Base-by-base conservation (phyloP, 2,329 filamentous ascomycete genomes). In the Aspergillus neotritici region DNA sequence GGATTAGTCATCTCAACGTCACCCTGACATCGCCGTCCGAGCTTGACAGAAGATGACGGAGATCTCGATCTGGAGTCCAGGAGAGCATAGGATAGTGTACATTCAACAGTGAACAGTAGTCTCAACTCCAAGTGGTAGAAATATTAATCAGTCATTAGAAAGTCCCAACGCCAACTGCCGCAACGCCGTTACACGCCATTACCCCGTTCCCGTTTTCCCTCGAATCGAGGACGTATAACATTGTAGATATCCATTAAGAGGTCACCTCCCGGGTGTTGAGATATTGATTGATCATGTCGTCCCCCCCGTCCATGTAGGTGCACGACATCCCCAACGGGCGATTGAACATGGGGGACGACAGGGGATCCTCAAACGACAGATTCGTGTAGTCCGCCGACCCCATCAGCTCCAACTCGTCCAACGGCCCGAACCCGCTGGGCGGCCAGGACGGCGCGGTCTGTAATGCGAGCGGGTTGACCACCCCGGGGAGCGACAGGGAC, bases 261-360 rank as follows among this genome's bases (percentile, higher is more conserved):
- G 21, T 25, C 21, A 25, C 21, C 5, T 25, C 21, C 21, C 21
- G 21, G 7, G 21, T 6, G 21, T 68, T 67, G 17, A 68, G 49
- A 41, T 65, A 67, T 44, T 66, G 63, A 37, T 63, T 66, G 43
- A 68, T 65, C 39, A 68, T 65, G 14, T 68, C 65, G 33, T 41
- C 56, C 39, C 59, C 61, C 16, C 57, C 52, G 31, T 64, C 61
- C 36, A 63, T 47, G 44, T 55, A 58, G 31, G 57, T 51, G 46
- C 64, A 67, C 5, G 57, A 63, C 50, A 67, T 56, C 4, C 63
- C 54, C 29, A 65, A 53, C 32, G 57, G 59, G 5, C 63, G 60
- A 44, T 54, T 62, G 49, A 65, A 67, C 56, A 67, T 59, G 2
- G 64, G 64, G 10, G 63, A 63, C 1, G 56, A 45, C 2, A 63